Evolutionary conservation across 2,329 filamentous ascomycete genomes (phyloP).

Genomic region (Curvularia spicifera): DNA sequence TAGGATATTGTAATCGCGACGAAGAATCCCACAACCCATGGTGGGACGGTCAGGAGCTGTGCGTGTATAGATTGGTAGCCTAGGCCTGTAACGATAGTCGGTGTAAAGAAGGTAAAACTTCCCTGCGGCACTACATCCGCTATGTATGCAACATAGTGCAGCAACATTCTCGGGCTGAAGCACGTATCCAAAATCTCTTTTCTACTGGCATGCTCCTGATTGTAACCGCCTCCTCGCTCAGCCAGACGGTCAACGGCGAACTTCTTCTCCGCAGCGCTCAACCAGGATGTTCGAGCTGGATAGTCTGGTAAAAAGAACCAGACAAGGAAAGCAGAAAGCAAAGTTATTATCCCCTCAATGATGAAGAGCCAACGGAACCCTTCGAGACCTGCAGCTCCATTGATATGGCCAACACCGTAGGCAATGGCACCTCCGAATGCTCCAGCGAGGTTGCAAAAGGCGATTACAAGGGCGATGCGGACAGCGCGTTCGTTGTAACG

Average conservation of each 20-base stretch:
- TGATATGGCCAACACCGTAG: slow-evolving; percentile 55
- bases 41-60: slow-evolving; percentile 71
- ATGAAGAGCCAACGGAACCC: slow-evolving; percentile 36
- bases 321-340: slow-evolving; percentile 37
- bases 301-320: slow-evolving; percentile 58
- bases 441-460: slow-evolving; percentile 55
- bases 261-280: slow-evolving; percentile 30
- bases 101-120: slow-evolving; percentile 64
- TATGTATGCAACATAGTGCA: slow-evolving; percentile 9
- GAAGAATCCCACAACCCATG: slow-evolving; percentile 50
- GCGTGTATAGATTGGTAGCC: slow-evolving; percentile 62
- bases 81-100: slow-evolving; percentile 67
- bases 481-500: slow-evolving; percentile 49
- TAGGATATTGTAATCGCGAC: slow-evolving; percentile 48
- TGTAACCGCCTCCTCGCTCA: slow-evolving; percentile 5
- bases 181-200: slow-evolving; percentile 5
- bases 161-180: slow-evolving; percentile 3
- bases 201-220: slow-evolving; percentile 3
- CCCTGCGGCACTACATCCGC: slow-evolving; percentile 7
- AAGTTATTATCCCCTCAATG: slow-evolving; percentile 18
- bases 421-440: slow-evolving; percentile 63
- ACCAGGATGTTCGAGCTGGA: slow-evolving; percentile 55
- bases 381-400: slow-evolving; percentile 42
- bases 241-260: slow-evolving; percentile 9
- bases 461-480: slow-evolving; percentile 56